These are phyloP conservation scores for Penicillium sp. DNA, from an alignment of 2,329 filamentous ascomycete species.

Conservation along the genomic window DNA sequence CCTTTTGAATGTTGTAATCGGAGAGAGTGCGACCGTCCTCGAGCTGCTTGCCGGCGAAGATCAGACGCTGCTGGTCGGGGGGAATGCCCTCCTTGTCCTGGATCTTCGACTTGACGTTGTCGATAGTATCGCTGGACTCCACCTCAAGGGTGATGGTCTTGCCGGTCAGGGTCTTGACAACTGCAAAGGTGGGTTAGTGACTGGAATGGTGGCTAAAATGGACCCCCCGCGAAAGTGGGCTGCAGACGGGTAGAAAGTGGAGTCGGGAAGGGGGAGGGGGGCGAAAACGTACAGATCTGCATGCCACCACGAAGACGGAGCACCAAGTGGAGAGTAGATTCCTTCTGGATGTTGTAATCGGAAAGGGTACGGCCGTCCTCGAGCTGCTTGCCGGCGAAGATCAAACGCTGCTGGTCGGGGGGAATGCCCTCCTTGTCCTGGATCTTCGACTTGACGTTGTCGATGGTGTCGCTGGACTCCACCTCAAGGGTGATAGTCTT, in stretches of 20 bases:
- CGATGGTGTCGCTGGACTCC: slow-evolving; percentile 44
- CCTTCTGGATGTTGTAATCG: slow-evolving; percentile 54
- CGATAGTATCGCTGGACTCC: slow-evolving; percentile 76
- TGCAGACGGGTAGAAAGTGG: neutral
- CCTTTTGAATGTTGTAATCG: slow-evolving; percentile 96
- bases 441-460: slow-evolving; percentile 55
- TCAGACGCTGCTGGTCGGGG: slow-evolving; percentile 90
- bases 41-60: slow-evolving; percentile 93
- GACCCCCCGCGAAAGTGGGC: neutral
- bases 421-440: slow-evolving; percentile 57
- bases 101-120: slow-evolving; percentile 96
- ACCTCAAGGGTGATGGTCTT: slow-evolving; percentile 64
- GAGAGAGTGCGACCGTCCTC: slow-evolving; percentile 87
- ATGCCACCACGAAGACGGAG: slow-evolving; percentile 63
- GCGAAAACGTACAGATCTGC: slow-evolving; percentile 53
- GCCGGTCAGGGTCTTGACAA: slow-evolving; percentile 55
- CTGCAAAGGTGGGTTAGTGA: slow-evolving; percentile 22
- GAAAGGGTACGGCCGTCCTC: slow-evolving; percentile 53
- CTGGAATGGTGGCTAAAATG: neutral
- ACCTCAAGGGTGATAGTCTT: slow-evolving; percentile 45
- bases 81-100: slow-evolving; percentile 98
- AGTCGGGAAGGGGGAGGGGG: neutral
- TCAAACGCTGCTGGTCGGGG: slow-evolving; percentile 53
- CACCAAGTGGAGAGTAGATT: slow-evolving; percentile 66
- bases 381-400: slow-evolving; percentile 54